Conservation (phyloP, 257 asterid species). For the Schizonepeta tenuifolia region DNA sequence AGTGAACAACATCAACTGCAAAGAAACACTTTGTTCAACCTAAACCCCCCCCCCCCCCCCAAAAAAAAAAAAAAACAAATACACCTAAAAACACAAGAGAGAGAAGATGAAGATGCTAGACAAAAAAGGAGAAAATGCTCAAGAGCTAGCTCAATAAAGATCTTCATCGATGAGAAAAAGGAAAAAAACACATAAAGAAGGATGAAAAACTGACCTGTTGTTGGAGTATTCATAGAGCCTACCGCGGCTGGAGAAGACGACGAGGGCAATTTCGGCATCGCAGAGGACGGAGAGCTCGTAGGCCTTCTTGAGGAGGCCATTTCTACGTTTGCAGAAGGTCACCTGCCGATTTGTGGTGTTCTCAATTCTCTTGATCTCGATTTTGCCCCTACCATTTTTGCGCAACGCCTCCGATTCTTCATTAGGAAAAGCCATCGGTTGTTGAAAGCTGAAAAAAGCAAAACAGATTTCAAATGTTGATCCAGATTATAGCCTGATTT, state of each 20-base stretch:
- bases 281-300: conserved; percentile 87
- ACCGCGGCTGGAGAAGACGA: conserved; percentile 89
- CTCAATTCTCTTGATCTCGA: conserved; percentile 85
- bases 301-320: conserved; percentile 90
- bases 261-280: conserved; percentile 90
- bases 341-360: conserved; percentile 93
- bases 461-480: conserved; percentile 42
- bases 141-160: not conserved
- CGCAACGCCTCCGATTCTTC: conserved; percentile 54
- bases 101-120: not conserved
- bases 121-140: not conserved
- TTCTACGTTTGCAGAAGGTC: conserved; percentile 86
- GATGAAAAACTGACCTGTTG: conserved; percentile 54
- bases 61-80: not conserved
- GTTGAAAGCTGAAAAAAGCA: conserved; percentile 60
- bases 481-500: conserved; percentile 28
- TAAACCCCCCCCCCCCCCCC: no score
- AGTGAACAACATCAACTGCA: conserved; percentile 33
- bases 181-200: no score
- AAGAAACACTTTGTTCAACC: not conserved
- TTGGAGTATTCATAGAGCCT: conserved; percentile 88
- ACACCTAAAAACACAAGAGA: not conserved
- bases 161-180: not conserved
- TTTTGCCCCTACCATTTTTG: conserved; percentile 77
- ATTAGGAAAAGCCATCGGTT: conserved; percentile 60